Conservation (phyloP, 2,329 filamentous ascomycete genomes). For the Didymella sp. region DNA sequence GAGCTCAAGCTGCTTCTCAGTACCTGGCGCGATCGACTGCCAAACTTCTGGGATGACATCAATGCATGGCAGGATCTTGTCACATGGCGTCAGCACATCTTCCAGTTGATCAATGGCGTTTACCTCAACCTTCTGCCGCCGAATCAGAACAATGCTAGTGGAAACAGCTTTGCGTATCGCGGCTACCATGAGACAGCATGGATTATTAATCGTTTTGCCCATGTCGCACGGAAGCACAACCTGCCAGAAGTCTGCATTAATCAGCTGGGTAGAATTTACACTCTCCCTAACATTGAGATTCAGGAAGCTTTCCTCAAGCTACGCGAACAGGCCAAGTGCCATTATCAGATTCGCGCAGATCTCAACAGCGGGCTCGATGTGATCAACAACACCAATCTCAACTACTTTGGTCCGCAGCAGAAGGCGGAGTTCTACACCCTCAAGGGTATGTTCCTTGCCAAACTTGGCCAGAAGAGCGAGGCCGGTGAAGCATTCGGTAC, state of each 20-base stretch:
- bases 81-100: slow-evolving; percentile 99
- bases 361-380: slow-evolving; percentile 93
- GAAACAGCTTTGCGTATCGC: slow-evolving; percentile 93
- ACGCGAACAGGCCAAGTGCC: slow-evolving; percentile 97
- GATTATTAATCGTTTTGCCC: slow-evolving; percentile 99
- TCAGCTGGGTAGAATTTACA: slow-evolving; percentile 97
- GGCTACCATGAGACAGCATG: slow-evolving; percentile 99
- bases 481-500: slow-evolving; percentile 94
- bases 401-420: slow-evolving; percentile 94
- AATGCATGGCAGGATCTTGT: slow-evolving; percentile 99
- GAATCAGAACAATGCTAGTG: slow-evolving; percentile 76
- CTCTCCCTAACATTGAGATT: slow-evolving; percentile 98
- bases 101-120: slow-evolving; percentile 93
- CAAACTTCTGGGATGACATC: slow-evolving; percentile 99
- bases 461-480: slow-evolving; percentile 87
- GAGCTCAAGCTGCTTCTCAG: slow-evolving; percentile 93
- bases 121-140: slow-evolving; percentile 86
- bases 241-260: slow-evolving; percentile 97
- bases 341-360: slow-evolving; percentile 95
- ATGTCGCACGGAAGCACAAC: slow-evolving; percentile 95
- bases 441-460: slow-evolving; percentile 99
- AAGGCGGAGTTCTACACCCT: slow-evolving; percentile 99
- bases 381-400: slow-evolving; percentile 99
- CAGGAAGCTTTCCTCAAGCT: slow-evolving; percentile 98
- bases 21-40: slow-evolving; percentile 93